Base-by-base conservation (phyloP, 768 basidiomycete species). In the Phlebiopsis flavidoalba region DNA sequence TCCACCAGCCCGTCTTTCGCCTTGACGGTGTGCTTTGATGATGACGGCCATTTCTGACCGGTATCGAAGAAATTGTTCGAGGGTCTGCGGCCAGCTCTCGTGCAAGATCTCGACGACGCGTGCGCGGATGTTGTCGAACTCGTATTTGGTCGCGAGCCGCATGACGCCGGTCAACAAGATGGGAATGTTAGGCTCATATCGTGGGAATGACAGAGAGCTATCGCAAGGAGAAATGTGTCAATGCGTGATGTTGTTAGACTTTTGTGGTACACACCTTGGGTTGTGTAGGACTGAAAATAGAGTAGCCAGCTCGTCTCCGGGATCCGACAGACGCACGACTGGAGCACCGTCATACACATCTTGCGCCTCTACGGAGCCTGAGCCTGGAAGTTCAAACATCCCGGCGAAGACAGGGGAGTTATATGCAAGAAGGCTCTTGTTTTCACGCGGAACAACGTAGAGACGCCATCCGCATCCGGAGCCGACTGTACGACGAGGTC, bases 71-170 rank as follows among this genome's bases (percentile, higher is more conserved):
- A 33, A 40, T 19, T 56, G 37, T 21, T 37, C n/a, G 54, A 71
- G 63, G 8, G 65, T 61, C 6, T 24, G 48, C 19, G 72, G 72
- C 71, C 72, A 73, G 55, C 70, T 67, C 31, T 63, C 65, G 19
- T 57, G 54, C 15, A 72, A 51, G n/a, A 63, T 54, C 14, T 63
- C 22, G 46, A 70, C 54, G 51, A 73, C 63, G 11, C 62, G 60
- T 5, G 63, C 48, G 26, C 69, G 64, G 10, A 72, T 57, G 4
- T 62, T 12, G 11, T 70, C 67, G 49, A 70, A 64, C 47, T 69
- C 63, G 57, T 71, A 73, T 57, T 73, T 73, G 58, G 59, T 64
- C 5, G 72, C 69, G 48, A 73, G 63, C 15, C 62, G 50, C 37
- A 71, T 62, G 40, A 58, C 53, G 15, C 59, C 60, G n/a, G 57